Evolutionary conservation across 2,329 filamentous ascomycete species (phyloP), one percentile per base, ranked within the genome.

Genomic region (Venturia asperata): DNA sequence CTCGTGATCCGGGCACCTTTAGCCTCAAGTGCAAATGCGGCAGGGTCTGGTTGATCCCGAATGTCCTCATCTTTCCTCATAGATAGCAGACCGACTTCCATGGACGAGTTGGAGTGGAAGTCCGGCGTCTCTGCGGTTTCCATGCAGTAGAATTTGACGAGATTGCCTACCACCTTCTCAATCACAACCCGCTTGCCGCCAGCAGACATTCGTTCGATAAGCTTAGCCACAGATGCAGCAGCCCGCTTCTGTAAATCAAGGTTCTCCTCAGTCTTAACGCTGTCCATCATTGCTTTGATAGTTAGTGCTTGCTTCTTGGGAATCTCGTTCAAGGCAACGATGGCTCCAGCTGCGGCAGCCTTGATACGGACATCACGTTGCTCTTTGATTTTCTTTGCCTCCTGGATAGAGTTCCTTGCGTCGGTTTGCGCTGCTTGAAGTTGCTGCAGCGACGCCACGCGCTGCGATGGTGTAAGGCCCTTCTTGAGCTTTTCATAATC

Each of bases 211-310:
- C 94, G 82, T 69, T 90, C 87, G n/a, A 99, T 88, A 24, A 97
- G 85, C 47, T 84, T 85, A 6, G 92, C 91, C 63, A 99, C 89
- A 3, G 92, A 92, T 17, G 85, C 85, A 1, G 92, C 91, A 37
- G 93, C 96, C 30, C 93, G 89, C 70, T 85, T 86, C 74, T 99
- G 94, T 1, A 99, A 81, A 69, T 94, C 90, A 37, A 88, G 77
- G 71, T 95, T 97, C 71, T 97, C 94, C 74, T 99, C 95, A 45
- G 87, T 87, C 77, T 97, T 99, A 72, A 99, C 85, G 72, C 93
- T 97, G 75, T 99, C 94, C 94, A 99, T 99, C 76, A 99, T 90
- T 2, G 87, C 91, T 77, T 96, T 97, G 78, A 99, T 99, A 15
- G 96, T 86, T 21, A 88, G 85, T 67, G 91, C 92, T 11, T 93